Evolutionary conservation across 805 yeast genomes (phyloP).

Genomic region (Nakazawaea ishiwadae): DNA sequence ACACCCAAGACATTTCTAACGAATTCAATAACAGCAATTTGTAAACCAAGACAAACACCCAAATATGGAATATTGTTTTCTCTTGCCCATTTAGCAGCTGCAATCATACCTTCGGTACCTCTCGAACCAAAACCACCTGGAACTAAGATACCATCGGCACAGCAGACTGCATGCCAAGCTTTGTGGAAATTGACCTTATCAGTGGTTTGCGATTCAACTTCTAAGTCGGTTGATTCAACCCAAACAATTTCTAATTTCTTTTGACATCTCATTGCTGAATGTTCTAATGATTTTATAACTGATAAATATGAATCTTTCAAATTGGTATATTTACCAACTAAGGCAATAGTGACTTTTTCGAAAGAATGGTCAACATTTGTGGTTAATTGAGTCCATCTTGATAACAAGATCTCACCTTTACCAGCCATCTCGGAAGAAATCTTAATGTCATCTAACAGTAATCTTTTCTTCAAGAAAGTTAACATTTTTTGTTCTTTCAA

Average conservation of each 20-base stretch:
- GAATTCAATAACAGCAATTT: slow-evolving; percentile 93
- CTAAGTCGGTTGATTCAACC: slow-evolving; percentile 94
- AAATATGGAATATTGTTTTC: slow-evolving; percentile 89
- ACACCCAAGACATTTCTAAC: slow-evolving; percentile 75
- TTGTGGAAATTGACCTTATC: slow-evolving; percentile 80
- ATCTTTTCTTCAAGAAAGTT: slow-evolving; percentile 64
- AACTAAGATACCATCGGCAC: slow-evolving; percentile 93
- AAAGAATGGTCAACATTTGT: slow-evolving; percentile 74
- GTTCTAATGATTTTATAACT: slow-evolving; percentile 93
- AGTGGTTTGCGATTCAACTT: slow-evolving; percentile 57
- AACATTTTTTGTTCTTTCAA: slow-evolving; percentile 83
- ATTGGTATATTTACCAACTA: slow-evolving; percentile 96
- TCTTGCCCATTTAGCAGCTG: slow-evolving; percentile 98
- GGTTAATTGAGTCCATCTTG: slow-evolving; percentile 78
- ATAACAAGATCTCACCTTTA: slow-evolving; percentile 67
- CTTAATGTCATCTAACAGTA: slow-evolving; percentile 47
- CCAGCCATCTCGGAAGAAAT: slow-evolving; percentile 45
- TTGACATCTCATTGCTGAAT: slow-evolving; percentile 85
- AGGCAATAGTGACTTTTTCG: slow-evolving; percentile 88
- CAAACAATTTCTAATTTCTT: slow-evolving; percentile 84
- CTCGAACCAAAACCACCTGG: slow-evolving; percentile 98
- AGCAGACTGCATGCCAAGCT: slow-evolving; percentile 91
- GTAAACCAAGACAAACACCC: slow-evolving; percentile 97
- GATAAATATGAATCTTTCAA: slow-evolving; percentile 93
- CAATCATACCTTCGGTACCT: slow-evolving; percentile 97